Evolutionary conservation across 495 filamentous ascomycete genomes (phyloP).

Genomic region (Saxophila tyrrhenica): DNA sequence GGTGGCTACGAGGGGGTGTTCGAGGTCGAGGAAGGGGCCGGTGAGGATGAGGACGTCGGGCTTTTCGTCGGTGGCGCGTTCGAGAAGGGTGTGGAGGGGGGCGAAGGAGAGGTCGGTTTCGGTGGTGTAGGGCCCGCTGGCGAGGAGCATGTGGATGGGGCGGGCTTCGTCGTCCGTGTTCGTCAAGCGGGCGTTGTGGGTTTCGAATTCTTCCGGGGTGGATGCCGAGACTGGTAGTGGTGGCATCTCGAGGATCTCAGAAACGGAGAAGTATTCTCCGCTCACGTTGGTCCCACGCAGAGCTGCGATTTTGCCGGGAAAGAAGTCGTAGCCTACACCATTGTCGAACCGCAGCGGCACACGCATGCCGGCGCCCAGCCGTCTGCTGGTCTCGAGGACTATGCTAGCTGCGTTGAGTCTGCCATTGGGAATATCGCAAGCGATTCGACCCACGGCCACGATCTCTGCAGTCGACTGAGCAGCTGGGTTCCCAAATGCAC

Average conservation of each 20-base stretch:
- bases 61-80: conserved; percentile 57
- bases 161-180: conserved; percentile 41
- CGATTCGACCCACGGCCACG: conserved; percentile 81
- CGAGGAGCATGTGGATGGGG: conserved; percentile 65
- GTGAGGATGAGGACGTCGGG: conserved; percentile 71
- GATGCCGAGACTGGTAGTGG: conserved; percentile 59
- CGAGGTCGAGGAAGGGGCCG: conserved; percentile 82
- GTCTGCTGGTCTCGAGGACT: conserved; percentile 74
- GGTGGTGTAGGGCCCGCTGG: conserved; percentile 80
- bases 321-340: conserved; percentile 65
- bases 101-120: conserved; percentile 86
- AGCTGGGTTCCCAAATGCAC: conserved; percentile 78
- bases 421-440: conserved; percentile 71
- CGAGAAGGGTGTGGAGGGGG: conserved; percentile 68
- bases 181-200: conserved; percentile 53
- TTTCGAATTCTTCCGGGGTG: conserved; percentile 44
- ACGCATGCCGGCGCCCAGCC: conserved; percentile 70
- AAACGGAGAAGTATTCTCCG: conserved; percentile 71
- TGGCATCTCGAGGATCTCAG: conserved; percentile 63
- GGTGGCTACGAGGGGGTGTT: conserved; percentile 77
- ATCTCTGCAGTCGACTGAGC: conserved; percentile 75
- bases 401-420: conserved; percentile 74
- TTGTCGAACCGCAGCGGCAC: conserved; percentile 63
- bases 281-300: conserved; percentile 76
- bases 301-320: conserved; percentile 89